Percentiles rank a stretch among this genome's conserved stretches.
phyloP scores from a whole-genome alignment of 495 filamentous ascomycete species.

The Aspergillus sclerotiicarbonarius region DNA sequence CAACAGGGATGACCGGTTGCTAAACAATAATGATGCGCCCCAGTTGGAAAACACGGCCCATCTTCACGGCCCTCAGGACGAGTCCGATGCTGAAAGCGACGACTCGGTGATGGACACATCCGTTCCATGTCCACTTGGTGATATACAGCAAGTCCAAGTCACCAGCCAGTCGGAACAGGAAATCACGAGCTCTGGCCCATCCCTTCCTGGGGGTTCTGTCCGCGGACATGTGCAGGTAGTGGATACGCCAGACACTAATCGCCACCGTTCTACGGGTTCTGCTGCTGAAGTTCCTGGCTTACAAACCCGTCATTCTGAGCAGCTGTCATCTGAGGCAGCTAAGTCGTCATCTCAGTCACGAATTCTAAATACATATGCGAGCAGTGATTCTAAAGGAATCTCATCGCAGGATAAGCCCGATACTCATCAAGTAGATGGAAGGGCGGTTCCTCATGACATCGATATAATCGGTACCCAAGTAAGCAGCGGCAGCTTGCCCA shows the following conservation, averaged over 20 bases:
- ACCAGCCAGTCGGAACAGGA: constrained; percentile 29
- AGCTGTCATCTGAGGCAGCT: constrained; percentile 25
- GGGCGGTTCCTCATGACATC: constrained; percentile 8
- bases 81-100: constrained; percentile 33
- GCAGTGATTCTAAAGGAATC: constrained; percentile 19
- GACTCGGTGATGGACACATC: constrained; percentile 56
- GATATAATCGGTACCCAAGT: constrained; percentile 26
- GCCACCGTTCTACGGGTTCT: constrained; percentile 7
- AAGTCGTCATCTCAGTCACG: constrained; percentile 41
- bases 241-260: constrained; percentile 30
- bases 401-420: constrained; percentile 20
- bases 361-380: constrained; percentile 33
- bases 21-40: neutral
- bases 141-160: constrained; percentile 24
- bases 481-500: constrained; percentile 17
- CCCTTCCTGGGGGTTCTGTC: constrained; percentile 20
- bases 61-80: neutral
- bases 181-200: constrained; percentile 24
- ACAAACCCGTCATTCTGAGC: constrained; percentile 1
- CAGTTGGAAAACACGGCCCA: neutral
- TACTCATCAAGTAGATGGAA: constrained; percentile 8
- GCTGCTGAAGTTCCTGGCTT: neutral
- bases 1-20: neutral
- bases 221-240: constrained; percentile 35
- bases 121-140: constrained; percentile 47